phyloP scores from a whole-genome alignment of 257 asterid species.

The Solanum rostratum region DNA sequence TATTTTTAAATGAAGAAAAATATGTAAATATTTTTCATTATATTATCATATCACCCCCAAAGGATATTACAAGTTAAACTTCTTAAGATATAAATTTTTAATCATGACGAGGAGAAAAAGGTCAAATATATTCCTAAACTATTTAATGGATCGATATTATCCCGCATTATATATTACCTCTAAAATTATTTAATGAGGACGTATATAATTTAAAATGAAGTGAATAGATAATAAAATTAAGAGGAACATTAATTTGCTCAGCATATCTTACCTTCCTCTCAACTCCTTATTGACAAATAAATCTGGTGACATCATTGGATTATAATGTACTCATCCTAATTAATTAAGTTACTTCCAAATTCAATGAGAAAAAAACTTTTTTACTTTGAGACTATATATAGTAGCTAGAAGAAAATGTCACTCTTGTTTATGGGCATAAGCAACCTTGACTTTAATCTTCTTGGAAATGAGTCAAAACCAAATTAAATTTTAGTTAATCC shows the following conservation, averaged over 20 bases:
- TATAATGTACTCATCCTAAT: neutral
- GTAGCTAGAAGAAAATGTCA: neutral
- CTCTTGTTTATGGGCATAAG: neutral
- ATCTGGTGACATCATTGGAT: neutral
- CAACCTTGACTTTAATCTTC: neutral
- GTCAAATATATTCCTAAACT: too few relatives aligned
- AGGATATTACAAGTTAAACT: too few relatives aligned
- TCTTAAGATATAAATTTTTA: too few relatives aligned
- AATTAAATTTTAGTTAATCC: neutral
- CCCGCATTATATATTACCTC: too few relatives aligned
- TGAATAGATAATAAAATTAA: neutral
- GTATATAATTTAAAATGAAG: neutral
- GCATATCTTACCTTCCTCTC: constrained; percentile 3
- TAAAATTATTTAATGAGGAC: neutral
- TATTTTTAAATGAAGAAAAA: neutral
- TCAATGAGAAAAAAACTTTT: neutral
- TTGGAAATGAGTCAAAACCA: neutral
- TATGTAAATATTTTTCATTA: too few relatives aligned
- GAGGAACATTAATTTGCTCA: neutral
- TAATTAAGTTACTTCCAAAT: neutral
- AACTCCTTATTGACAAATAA: constrained; percentile 7
- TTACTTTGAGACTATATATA: neutral
- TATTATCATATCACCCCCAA: too few relatives aligned
- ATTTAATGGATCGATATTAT: too few relatives aligned
- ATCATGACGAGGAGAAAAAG: too few relatives aligned